These are phyloP conservation scores for Corynascus novoguineensis DNA, from an alignment of 495 filamentous ascomycete species.

Conservation along the genomic window DNA sequence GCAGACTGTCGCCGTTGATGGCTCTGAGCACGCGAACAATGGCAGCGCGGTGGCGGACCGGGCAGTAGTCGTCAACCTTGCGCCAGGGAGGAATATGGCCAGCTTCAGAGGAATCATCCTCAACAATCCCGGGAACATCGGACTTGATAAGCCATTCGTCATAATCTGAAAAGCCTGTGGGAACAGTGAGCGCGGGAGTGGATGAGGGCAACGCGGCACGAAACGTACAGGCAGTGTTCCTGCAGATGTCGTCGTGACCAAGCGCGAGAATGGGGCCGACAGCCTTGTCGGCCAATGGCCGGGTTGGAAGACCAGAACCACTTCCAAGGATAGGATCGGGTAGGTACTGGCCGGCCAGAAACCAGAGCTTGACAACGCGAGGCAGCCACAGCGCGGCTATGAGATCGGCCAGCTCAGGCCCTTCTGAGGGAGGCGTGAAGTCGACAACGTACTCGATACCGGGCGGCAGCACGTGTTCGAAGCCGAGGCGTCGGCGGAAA, in stretches of 20 bases:
- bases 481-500: constrained; percentile 24
- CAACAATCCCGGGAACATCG: constrained; percentile 17
- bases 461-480: constrained; percentile 30
- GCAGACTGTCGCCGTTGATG: constrained; percentile 44
- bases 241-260: constrained; percentile 35
- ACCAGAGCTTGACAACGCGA: constrained; percentile 43
- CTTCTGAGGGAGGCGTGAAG: constrained; percentile 54
- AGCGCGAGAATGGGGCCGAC: constrained; percentile 24
- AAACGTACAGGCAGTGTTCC: constrained; percentile 13
- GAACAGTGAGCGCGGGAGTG: not conserved
- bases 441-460: constrained; percentile 55
- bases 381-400: constrained; percentile 56
- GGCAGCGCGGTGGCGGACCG: constrained; percentile 53
- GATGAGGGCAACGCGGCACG: not conserved
- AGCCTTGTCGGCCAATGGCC: constrained; percentile 24
- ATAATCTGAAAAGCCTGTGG: constrained; percentile 16
- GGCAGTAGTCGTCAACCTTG: constrained; percentile 52
- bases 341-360: constrained; percentile 39
- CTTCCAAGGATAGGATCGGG: constrained; percentile 27
- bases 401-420: constrained; percentile 54
- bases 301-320: not conserved
- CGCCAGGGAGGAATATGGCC: constrained; percentile 23
- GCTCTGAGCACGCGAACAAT: constrained; percentile 54
- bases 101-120: constrained; percentile 3
- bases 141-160: constrained; percentile 13